Conservation (phyloP, 352 stramenopile species). For the Phytophthora colocasiae region DNA sequence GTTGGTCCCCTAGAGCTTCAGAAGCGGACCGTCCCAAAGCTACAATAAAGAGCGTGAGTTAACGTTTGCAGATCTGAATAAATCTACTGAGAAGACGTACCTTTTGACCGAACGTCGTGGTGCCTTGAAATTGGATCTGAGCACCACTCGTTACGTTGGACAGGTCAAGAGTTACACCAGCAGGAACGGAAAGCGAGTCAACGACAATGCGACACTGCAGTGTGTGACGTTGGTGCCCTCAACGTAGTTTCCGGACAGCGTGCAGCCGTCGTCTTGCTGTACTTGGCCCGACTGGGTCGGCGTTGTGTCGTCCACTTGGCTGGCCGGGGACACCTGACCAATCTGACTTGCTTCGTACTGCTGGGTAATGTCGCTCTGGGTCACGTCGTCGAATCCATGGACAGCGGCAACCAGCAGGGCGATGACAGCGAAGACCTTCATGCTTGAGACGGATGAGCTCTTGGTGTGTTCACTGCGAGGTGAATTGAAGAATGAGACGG, state of each 20-base stretch:
- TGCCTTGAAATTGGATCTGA: slow-evolving; percentile 44
- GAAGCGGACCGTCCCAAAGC: slow-evolving; percentile 37
- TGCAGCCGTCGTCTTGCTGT: slow-evolving; percentile 30
- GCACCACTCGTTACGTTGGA: slow-evolving; percentile 31
- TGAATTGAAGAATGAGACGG: slow-evolving; percentile 22
- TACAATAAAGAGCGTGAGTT: slow-evolving; percentile 4
- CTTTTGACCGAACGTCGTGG: slow-evolving; percentile 43
- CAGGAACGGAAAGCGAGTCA: slow-evolving; percentile 35
- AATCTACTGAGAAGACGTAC: neutral
- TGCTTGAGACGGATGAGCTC: slow-evolving; percentile 1
- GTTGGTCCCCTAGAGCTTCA: slow-evolving; percentile 32
- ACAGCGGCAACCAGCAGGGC: slow-evolving; percentile 5
- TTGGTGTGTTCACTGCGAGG: slow-evolving; percentile 6
- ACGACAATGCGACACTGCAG: slow-evolving; percentile 36
- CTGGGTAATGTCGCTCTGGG: slow-evolving; percentile 13
- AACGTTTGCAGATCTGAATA: neutral
- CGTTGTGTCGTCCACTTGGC: slow-evolving; percentile 7
- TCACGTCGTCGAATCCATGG: slow-evolving; percentile 15
- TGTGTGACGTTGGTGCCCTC: slow-evolving; percentile 27
- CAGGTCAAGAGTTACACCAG: slow-evolving; percentile 44
- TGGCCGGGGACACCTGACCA: slow-evolving; percentile 12
- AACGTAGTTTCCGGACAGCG: slow-evolving; percentile 37
- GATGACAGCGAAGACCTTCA: slow-evolving; percentile 20
- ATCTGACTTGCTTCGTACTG: slow-evolving; percentile 14
- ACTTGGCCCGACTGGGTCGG: slow-evolving; percentile 11